Evolutionary conservation across 2,329 filamentous ascomycete genomes (phyloP), one percentile per base, ranked within the genome.

Genomic region (Juglanconis sp.): DNA sequence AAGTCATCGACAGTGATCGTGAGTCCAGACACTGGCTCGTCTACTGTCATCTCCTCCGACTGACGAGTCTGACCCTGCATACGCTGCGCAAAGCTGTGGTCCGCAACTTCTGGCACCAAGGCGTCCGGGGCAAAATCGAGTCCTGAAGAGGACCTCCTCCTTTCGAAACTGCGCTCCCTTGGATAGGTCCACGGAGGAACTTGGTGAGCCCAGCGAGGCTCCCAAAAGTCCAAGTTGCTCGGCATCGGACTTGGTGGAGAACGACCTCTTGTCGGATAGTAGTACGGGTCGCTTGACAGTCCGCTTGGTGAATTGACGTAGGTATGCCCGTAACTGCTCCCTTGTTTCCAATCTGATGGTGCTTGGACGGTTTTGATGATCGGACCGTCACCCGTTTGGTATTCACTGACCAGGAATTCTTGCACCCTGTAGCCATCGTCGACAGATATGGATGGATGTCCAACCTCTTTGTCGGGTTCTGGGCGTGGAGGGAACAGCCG

Each of bases 401-500:
- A 72, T 35, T 70, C 71, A 30, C 76, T 72, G 13, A 74, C 69
- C 13, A 73, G 62, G 63, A 77, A 78, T 31, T 77, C 75, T 44
- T 75, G 74, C 30, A 74, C 65, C 13, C 72, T 72, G 54, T 70
- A 72, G 4, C 70, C 75, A 56, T 79, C 75, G 2, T 81, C 75
- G 13, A 77, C 67, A 4, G 74, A 77, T 17, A 75, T 73, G 0
- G 74, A 72, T 0, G 74, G 72, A 44, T 65, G 66, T 24, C 68
- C 68, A 57, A 67, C 65, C 4, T 70, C 65, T 5, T 66, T 63
- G 9, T 70, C 70, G 32, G 69, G 64, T 30, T 63, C 40, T 4
- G 67, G 64, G 1, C 50, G 62, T 11, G 74, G 67, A 7, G 91
- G 91, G 63, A 96, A 95, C 65, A 87, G 77, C 1, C 75, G 72